Evolutionary conservation across 768 basidiomycete species (phyloP), one percentile per base, ranked within the genome.

Genomic region (Amanita inopinata): DNA sequence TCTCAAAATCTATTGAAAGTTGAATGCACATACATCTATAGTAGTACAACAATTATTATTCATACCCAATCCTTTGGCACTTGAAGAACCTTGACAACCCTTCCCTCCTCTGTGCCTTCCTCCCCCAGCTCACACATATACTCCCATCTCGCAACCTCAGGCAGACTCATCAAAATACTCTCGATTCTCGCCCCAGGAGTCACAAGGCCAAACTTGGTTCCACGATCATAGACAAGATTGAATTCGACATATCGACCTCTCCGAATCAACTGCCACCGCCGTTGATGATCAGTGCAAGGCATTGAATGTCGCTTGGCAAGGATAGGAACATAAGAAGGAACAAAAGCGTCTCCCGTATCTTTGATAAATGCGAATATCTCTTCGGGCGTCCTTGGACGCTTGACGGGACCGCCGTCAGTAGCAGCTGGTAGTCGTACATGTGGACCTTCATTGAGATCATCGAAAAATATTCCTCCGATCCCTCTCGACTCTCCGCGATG

Each of bases 211-310:
- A 89, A 93, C 56, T 85, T 90, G 17, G 89, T 92, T 1, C 89
- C 89, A 33, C 89, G 70, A 54, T 92, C 89, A 49, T 82, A 78
- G 8, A 91, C 78, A 48, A 93, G 60, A 59, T 92, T 92, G 64
- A 92, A 99, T 60, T 99, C 94, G 39, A 94, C 94, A 56, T 97
- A 94, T 48, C 93, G 73, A 1, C 93, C 93, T 18, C 93, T 69
- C 31, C 96, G 72, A 19, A 99, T 53, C 42, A 94, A 75, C 61
- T 98, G 94, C 96, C 96, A 99, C 38, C 93, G 71, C 36, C 91
- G 75, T 48, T 88, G 68, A 22, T 70, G 63, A 3, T 83, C 80
- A 3, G 76, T 75, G 50, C 65, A 77, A 18, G 78, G 73, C 37
- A 71, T 73, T 7, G 56, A 46, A 40, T 70, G 67, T 8, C 86